Evolutionary conservation across 306 rosid genomes (phyloP), one percentile per base, ranked within the genome.

Genomic region (Castanea mollissima): DNA sequence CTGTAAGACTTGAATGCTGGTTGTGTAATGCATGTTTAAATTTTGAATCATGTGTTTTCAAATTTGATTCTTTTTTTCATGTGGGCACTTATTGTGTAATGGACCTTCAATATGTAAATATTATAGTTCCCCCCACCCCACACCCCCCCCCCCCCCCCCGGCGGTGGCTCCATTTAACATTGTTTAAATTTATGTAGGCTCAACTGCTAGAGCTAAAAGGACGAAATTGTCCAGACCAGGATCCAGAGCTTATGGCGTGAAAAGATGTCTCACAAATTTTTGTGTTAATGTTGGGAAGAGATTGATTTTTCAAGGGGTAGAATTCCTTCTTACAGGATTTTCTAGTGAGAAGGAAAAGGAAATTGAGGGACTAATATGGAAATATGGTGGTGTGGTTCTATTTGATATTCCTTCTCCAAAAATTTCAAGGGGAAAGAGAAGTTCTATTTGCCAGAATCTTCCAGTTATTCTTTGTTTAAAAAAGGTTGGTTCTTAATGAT

Each of bases 271-370:
- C 73, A 79, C 75, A 55, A 88, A 83, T 77, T 69, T 56, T 74
- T 81, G 80, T 80, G 46, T 35, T 76, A 77, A 44, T 69, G 76
- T 12, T 27, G 73, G 77, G 80, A 91, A 82, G 64, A 83, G 79
- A 75, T 84, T 85, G 64, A 83, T 91, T 70, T 90, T 94, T 83
- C 92, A 82, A 65, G 97, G 93, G 54, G 78, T 84, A 79, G 91
- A 86, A 29, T 94, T 94, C 88, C 87, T 94, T 72, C 86, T 94
- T 63, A 90, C 99, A 6, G 99, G 99, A 76, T 83, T 90, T 82
- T 84, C 95, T 62, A 81, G 88, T 77, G 89, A 83, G 76, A 92
- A 83, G 75, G 88, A 80, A 87, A 86, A 81, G 82, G 89, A 88
- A 60, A 54, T 85, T 82, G 93, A 91, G 83, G 78, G 82, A 77